Percentiles rank a stretch among this genome's conserved stretches.
phyloP scores from a whole-genome alignment of 306 rosid genomes.

The Quercus berberidifolia region DNA sequence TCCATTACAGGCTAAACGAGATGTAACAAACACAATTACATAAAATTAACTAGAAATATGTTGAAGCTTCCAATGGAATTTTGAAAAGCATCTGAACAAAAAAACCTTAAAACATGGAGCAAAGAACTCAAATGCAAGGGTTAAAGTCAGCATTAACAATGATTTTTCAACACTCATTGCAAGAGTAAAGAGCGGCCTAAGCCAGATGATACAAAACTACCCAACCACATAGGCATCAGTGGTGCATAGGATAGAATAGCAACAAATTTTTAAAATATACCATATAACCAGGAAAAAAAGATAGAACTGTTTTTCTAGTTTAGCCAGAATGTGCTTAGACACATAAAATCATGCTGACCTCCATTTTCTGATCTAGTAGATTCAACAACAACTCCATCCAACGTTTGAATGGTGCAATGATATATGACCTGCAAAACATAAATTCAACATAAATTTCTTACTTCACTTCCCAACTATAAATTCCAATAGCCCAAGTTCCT shows the following conservation, averaged over 20 bases:
- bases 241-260: background rate
- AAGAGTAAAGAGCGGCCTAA: background rate
- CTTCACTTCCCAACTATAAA: background rate
- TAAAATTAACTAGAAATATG: background rate
- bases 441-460: background rate
- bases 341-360: conserved; percentile 52
- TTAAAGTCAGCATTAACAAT: background rate
- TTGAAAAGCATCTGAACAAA: too few species aligned
- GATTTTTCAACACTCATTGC: background rate
- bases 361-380: conserved; percentile 70
- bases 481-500: background rate
- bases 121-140: background rate
- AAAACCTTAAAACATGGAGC: background rate
- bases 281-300: background rate
- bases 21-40: background rate
- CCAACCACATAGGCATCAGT: background rate
- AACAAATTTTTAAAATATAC: background rate
- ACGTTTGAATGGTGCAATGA: conserved; percentile 71
- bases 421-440: conserved; percentile 61
- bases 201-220: background rate
- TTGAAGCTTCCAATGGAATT: background rate
- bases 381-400: conserved; percentile 76
- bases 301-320: background rate
- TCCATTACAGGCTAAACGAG: background rate
- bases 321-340: background rate